Conservation (phyloP, 2,329 filamentous ascomycete genomes). For the Fusarium dlaminii region DNA sequence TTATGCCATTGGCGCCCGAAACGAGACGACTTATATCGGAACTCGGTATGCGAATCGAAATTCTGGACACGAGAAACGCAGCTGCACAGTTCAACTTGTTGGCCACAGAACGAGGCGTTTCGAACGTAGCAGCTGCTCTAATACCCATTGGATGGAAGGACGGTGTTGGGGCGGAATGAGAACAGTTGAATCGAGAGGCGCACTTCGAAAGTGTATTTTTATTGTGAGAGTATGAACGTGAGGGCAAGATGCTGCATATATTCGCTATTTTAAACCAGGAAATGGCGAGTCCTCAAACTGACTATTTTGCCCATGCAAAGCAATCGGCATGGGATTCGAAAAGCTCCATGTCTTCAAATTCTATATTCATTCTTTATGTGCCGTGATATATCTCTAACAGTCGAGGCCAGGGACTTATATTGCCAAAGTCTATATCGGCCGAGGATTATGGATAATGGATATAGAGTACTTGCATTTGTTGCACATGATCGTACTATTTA, state of each 20-base stretch:
- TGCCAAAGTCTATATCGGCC: neutral
- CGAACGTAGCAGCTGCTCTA: constrained; percentile 86
- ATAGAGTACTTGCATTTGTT: neutral
- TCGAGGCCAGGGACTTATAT: neutral
- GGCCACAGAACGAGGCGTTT: constrained; percentile 90
- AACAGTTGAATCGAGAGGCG: neutral
- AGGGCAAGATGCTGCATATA: neutral
- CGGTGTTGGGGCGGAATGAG: constrained; percentile 54
- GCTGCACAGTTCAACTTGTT: constrained; percentile 94
- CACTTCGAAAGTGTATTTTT: constrained; percentile 1
- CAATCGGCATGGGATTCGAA: neutral
- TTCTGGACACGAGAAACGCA: constrained; percentile 92
- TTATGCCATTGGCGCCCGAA: constrained; percentile 79
- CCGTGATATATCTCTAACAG: neutral
- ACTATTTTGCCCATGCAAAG: neutral
- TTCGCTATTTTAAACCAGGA: neutral
- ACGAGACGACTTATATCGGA: constrained; percentile 77
- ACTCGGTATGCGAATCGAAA: constrained; percentile 85
- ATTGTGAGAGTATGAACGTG: constrained; percentile 10
- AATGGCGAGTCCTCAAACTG: neutral
- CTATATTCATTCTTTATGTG: neutral
- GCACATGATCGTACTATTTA: neutral
- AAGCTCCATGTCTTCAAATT: neutral
- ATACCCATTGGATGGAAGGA: constrained; percentile 87
- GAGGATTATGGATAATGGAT: neutral